These are phyloP conservation scores for Agrostemma githago DNA, from an alignment of 148 eudicot genomes.

Conservation along the genomic window DNA sequence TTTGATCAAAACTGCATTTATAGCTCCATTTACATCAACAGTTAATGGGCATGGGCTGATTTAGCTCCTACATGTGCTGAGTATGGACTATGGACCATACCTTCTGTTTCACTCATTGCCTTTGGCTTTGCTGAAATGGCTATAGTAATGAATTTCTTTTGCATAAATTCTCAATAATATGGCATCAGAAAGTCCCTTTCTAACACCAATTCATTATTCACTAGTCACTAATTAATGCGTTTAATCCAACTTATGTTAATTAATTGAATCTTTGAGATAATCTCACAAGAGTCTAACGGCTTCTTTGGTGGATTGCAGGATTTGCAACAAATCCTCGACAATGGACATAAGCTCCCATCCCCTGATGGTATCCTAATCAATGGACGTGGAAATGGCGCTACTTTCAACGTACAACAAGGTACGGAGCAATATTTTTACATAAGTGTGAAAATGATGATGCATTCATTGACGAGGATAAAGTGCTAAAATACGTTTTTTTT, in stretches of 20 bases:
- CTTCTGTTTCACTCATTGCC: background rate
- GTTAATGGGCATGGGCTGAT: background rate
- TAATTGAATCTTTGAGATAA: too few species aligned
- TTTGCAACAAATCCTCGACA: constrained; percentile 54
- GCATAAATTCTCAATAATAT: background rate
- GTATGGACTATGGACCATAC: background rate
- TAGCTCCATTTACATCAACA: background rate
- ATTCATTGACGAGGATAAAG: background rate
- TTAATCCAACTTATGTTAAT: background rate
- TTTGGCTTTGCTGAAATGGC: background rate
- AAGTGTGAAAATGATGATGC: background rate
- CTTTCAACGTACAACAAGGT: constrained; percentile 84
- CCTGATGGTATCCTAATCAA: constrained; percentile 94
- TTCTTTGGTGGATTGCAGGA: constrained; percentile 33
- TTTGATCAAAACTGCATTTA: background rate
- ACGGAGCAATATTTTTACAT: background rate
- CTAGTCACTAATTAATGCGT: background rate
- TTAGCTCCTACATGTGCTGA: background rate
- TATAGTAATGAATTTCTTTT: background rate
- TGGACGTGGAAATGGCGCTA: constrained; percentile 70
- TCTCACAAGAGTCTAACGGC: background rate
- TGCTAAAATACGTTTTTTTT: background rate
- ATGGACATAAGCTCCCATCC: constrained; percentile 63
- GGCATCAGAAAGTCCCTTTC: too few species aligned
- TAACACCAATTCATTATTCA: too few species aligned